Conservation (phyloP, 2,329 filamentous ascomycete genomes). For the Diaporthe amygdali region DNA sequence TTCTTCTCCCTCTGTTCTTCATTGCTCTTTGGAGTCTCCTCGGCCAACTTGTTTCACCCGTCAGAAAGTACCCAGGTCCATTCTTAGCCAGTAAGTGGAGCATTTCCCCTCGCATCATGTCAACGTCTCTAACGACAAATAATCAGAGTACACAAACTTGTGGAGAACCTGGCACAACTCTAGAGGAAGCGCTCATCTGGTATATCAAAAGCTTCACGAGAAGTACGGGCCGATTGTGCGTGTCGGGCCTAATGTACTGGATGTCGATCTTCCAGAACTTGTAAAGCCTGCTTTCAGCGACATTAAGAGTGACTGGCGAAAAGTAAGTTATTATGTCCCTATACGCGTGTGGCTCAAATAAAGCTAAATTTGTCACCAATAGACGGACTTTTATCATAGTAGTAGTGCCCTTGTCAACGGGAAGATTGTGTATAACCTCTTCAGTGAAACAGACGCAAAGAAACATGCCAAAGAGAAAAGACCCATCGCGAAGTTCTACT, state of each 20-base stretch:
- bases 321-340: not conserved
- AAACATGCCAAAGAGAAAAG: conserved; percentile 41
- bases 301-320: conserved; percentile 15
- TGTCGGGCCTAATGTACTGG: conserved; percentile 1
- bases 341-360: not conserved
- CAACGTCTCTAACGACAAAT: not conserved
- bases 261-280: conserved; percentile 10
- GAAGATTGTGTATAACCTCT: conserved; percentile 43
- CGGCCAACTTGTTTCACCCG: not conserved
- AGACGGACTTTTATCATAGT: conserved; percentile 44
- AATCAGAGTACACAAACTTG: not conserved
- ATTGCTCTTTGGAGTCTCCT: not conserved
- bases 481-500: conserved; percentile 43
- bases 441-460: conserved; percentile 39
- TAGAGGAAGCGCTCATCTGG: not conserved
- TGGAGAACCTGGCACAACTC: not conserved
- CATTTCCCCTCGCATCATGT: not conserved
- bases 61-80: not conserved
- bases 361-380: not conserved
- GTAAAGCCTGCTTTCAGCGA: not conserved
- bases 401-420: conserved; percentile 40
- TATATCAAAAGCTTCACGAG: conserved; percentile 13
- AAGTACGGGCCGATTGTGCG: conserved; percentile 1
- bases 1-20: not conserved
- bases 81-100: not conserved